Evolutionary conservation across 768 basidiomycete species (phyloP), one percentile per base, ranked within the genome.

Genomic region (Gelatoporia subvermispora): DNA sequence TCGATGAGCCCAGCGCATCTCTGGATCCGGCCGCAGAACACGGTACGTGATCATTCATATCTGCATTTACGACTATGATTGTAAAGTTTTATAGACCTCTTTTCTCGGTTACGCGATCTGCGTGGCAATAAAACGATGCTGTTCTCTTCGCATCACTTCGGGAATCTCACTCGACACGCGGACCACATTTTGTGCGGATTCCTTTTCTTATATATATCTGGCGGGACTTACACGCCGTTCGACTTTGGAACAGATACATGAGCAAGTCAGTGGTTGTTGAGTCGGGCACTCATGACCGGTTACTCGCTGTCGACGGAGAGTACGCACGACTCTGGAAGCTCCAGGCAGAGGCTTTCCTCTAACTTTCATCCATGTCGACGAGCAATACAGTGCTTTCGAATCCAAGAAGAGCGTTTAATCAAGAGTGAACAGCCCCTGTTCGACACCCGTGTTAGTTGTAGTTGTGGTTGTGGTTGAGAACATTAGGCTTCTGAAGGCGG

Each of bases 61-160:
- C 2, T 8, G 21, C 4, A 17, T 28, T 20, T 34, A 8, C 21
- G 13, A n/a, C 31, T 48, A 21, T 45, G 23, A 17, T 11, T 21
- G 2, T 8, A 5, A 46, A 78, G 76, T 89, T 59, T 68, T 90
- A n/a, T 45, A 78, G 77, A 90, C 57, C 68, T 90, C 8, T 91
- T 91, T 46, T 78, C 85, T 52, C 73, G 86, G 37, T 67, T 90
- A 23, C 77, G 84, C 17, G 67, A 72, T 7, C 60, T 88, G 17
- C 73, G 86, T 39, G 85, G 84, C 13, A 82, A 76, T 62, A 90
- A 87, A 65, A 89, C 88, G 1, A 89, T 89, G 88, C 64, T 89
- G 20, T 89, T 88, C 60, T 88, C 86, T 1, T 84, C 84, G 0
- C 88, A 85, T 63, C 72, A 82, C 1, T 76, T 73, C 57, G 86